Conservation (phyloP, 2,329 filamentous ascomycete species). For the Monosporascus sp. region DNA sequence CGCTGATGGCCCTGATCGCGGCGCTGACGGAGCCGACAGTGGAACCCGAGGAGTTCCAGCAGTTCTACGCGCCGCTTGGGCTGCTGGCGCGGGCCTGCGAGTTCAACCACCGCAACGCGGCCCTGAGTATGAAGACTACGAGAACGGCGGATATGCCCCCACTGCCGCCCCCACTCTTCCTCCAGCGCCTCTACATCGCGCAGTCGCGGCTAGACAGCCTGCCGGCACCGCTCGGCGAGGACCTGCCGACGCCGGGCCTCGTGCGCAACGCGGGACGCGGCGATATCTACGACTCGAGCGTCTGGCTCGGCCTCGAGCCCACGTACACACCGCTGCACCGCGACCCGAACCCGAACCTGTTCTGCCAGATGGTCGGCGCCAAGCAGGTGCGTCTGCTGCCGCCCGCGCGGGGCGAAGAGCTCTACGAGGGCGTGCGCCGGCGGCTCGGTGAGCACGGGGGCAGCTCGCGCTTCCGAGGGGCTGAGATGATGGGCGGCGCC, state of each 20-base stretch:
- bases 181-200: conserved; percentile 70
- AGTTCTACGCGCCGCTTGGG: conserved; percentile 56
- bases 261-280: conserved; percentile 63
- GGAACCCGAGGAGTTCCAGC: conserved; percentile 40
- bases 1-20: neutral
- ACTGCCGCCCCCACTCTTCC: neutral
- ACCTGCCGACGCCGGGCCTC: conserved; percentile 64
- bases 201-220: conserved; percentile 71
- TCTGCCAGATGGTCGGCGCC: conserved; percentile 70
- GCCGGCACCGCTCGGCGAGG: conserved; percentile 54
- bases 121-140: too few relatives aligned
- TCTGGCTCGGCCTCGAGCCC: conserved; percentile 84
- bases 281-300: conserved; percentile 79
- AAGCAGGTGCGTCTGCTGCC: conserved; percentile 71
- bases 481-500: conserved; percentile 85
- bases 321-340: conserved; percentile 88
- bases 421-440: conserved; percentile 55
- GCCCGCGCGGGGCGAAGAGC: conserved; percentile 54
- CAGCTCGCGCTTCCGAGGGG: conserved; percentile 58
- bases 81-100: conserved; percentile 57
- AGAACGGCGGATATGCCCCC: too few relatives aligned
- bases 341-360: conserved; percentile 91
- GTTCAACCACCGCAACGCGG: conserved; percentile 42
- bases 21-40: neutral
- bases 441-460: conserved; percentile 30